Conservation (phyloP, 129 eudicot species). For the Arctium lappa region DNA sequence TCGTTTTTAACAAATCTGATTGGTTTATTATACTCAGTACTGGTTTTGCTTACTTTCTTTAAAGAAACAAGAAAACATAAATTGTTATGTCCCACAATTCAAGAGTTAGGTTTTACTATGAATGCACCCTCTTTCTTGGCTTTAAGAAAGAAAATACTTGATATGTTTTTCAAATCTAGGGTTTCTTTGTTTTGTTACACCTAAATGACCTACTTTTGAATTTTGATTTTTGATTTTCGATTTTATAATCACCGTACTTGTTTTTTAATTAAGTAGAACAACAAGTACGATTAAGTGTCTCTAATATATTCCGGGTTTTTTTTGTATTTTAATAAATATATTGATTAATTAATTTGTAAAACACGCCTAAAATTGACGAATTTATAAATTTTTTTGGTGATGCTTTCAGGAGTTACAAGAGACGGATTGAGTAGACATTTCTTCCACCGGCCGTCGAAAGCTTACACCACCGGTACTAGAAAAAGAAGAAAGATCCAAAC, state of each 20-base stretch:
- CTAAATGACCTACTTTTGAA: slow-evolving; percentile 27
- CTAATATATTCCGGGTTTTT: neutral
- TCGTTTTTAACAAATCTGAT: neutral
- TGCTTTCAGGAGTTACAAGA: slow-evolving; percentile 74
- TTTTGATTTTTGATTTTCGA: neutral
- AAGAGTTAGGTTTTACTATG: slow-evolving; percentile 36
- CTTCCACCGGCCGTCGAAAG: slow-evolving; percentile 97
- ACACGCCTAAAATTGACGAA: neutral
- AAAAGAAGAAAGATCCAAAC: slow-evolving; percentile 95
- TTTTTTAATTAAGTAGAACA: neutral
- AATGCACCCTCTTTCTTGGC: slow-evolving; percentile 11
- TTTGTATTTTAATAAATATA: neutral
- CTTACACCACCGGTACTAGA: slow-evolving; percentile 96
- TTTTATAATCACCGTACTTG: neutral
- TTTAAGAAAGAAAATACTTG: slow-evolving; percentile 18
- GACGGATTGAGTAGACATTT: slow-evolving; percentile 96
- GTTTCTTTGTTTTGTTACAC: slow-evolving; percentile 37
- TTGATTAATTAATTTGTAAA: neutral
- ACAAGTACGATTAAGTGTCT: neutral
- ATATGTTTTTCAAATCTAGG: slow-evolving; percentile 25
- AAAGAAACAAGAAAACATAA: slow-evolving; percentile 15
- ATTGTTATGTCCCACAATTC: slow-evolving; percentile 28
- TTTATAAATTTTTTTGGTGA: neutral
- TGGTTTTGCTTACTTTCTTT: neutral
- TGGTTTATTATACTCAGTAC: neutral